Base-by-base conservation (phyloP, 2,329 filamentous ascomycete species). In the Westerdykella ornata region DNA sequence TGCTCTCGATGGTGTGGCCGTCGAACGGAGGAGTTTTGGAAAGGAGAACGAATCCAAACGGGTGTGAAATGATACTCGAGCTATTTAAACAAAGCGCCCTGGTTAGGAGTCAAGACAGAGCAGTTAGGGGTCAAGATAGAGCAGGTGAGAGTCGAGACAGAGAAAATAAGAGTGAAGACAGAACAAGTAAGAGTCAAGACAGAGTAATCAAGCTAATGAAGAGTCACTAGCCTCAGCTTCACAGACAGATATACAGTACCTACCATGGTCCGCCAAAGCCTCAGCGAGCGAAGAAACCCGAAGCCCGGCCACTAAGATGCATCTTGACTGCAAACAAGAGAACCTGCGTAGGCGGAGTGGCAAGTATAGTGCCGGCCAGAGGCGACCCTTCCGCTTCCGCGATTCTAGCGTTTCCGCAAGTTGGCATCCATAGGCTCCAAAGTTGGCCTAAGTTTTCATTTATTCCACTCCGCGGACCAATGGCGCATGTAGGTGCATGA, bases 171-270 rank as follows among this genome's bases (percentile, higher is more conserved):
- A 14, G 5, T 33, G n/a, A 33, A 18, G 31, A 33, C 9, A 18
- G 31, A 33, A 2, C 9, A 28, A 36, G 45, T 11, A 28, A 17
- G 17, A 43, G 48, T 19, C 53, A 33, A 18, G 31, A 33, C 9
- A 18, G 31, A 33, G 4, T n/a, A 28, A 36, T 44, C 9, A 28
- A 17, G 17, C n/a, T n/a, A 43, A 48, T 19, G 51, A 28, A 17
- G 17, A 43, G 48, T 19, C 53, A 53, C 54, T 30, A 15, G 19
- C 30, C 22, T 26, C 18, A 20, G 34, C 22, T 11, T 35, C 11
- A 32, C n/a, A 16, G 38, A 34, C 35, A 33, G 22, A 38, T 35
- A 18, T 18, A 39, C 37, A n/a, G n/a, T n/a, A n/a, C 8, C 16
- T 34, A 38, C 37, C 19, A 35, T 26, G 35, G 26, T 28, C 8